Evolutionary conservation across 768 basidiomycete genomes (phyloP).

Genomic region (Nidularia sp.): DNA sequence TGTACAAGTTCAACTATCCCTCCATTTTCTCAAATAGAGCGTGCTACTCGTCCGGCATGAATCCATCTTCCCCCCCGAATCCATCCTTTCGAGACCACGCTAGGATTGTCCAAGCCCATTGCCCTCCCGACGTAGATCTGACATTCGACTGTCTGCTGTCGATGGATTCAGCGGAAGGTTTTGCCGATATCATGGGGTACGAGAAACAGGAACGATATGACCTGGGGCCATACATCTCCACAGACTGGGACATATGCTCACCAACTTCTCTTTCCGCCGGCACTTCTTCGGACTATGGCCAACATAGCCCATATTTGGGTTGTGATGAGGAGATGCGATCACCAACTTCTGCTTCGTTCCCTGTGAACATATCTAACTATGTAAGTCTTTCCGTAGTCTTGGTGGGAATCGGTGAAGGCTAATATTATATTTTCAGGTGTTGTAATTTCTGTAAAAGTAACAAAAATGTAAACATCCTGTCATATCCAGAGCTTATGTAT

Average conservation of each 20-base stretch:
- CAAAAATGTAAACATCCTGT: too few species aligned
- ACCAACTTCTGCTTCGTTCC: slow-evolving; percentile 1
- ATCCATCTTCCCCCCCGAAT: not conserved
- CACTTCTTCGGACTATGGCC: not conserved
- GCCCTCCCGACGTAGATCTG: slow-evolving; percentile 1
- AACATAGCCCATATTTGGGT: not conserved
- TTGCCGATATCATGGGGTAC: slow-evolving; percentile 2
- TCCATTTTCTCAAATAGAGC: slow-evolving; percentile 2
- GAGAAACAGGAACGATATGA: not conserved
- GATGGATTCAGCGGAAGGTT: slow-evolving; percentile 6
- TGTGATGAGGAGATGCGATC: not conserved
- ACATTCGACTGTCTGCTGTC: slow-evolving; percentile 7
- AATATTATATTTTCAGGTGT: too few species aligned
- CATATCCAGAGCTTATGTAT: not conserved
- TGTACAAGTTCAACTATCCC: slow-evolving; percentile 52
- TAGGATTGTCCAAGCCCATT: not conserved
- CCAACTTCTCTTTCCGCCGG: slow-evolving; percentile 1
- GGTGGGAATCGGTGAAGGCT: too few species aligned
- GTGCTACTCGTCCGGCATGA: too few species aligned
- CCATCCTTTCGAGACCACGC: slow-evolving; percentile 1
- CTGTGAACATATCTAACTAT: slow-evolving; percentile 12
- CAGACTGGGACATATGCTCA: slow-evolving; percentile 1
- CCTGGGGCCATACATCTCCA: not conserved
- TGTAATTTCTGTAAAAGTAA: too few species aligned
- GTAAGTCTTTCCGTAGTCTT: too few species aligned